Base-by-base conservation (phyloP, 768 basidiomycete genomes). In the Tricholoma terreum region DNA sequence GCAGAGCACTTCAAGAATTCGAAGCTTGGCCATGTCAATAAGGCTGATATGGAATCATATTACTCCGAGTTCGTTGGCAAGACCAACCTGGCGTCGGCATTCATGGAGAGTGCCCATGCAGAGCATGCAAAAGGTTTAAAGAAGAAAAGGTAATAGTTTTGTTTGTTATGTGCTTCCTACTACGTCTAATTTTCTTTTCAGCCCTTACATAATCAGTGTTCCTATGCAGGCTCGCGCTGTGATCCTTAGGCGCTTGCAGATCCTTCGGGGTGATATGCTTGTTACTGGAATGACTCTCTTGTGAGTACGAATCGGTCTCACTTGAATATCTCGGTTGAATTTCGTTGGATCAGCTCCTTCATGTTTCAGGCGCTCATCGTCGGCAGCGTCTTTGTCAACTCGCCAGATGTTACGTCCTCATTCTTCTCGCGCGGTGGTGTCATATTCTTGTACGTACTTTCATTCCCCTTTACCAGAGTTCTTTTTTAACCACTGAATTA, bases 381-480 rank as follows among this genome's bases (percentile, higher is more conserved):
- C 51, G 88, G 89, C 24, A 84, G 83, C 0, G 80, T 89, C 27
- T 92, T 89, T 76, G 75, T 83, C 56, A 73, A 78, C 8, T 71
- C 84, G 33, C 75, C 81, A 0, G 73, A 81, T 14, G 72, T 74
- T 8, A 89, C 89, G 0, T 69, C 75, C 12, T 83, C 82, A 10
- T 86, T 81, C 66, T 91, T 89, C 76, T 84, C 86, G n/a, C 82
- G 90, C 17, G 89, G 89, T 38, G 85, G 90, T 71, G 77, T 87
- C 21, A 74, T 93, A 17, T 92, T 89, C 80, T 90, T 91, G 81
- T 86, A 67, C 33, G 82, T 71, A 24, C 10, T 21, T 33, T 35
- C 6, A 27, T 27, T 15, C 34, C 36, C 5, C 24, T 15, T 9
- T 22, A 35, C 62, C 21, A 1, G 27, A 54, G 12, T 58, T 50